Conservation (phyloP, 2,329 filamentous ascomycete genomes). For the Penicillium sp. region DNA sequence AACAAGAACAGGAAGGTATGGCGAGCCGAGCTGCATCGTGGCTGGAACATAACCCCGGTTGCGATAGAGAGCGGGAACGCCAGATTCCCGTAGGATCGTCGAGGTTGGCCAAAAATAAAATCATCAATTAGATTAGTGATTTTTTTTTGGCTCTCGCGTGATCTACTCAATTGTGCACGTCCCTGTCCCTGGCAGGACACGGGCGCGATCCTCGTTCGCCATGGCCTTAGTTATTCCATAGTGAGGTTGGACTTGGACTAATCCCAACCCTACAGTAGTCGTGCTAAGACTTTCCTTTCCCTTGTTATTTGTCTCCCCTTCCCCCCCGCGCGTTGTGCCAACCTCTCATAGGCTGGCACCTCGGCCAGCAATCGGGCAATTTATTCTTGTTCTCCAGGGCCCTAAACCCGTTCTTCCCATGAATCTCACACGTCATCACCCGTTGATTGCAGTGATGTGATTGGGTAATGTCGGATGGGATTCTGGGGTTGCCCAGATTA, state of each 20-base stretch:
- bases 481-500: not conserved
- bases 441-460: slow-evolving; percentile 2
- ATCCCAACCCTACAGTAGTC: not conserved
- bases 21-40: slow-evolving; percentile 14
- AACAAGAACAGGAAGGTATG: slow-evolving; percentile 17
- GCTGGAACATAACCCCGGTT: slow-evolving; percentile 11
- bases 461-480: not conserved
- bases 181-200: slow-evolving; percentile 21
- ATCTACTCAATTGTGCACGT: slow-evolving; percentile 20
- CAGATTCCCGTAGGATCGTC: slow-evolving; percentile 9
- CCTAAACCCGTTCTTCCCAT: not conserved
- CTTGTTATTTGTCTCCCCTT: not conserved
- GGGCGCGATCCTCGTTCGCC: not conserved
- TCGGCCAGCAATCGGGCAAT: not conserved
- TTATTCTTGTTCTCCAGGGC: slow-evolving; percentile 5
- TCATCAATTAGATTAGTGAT: slow-evolving; percentile 3
- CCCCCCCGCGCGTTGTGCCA: slow-evolving; percentile 5
- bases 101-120: not conserved
- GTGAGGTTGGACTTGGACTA: not conserved
- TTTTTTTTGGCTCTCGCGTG: slow-evolving; percentile 14
- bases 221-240: not conserved
- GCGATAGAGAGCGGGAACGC: slow-evolving; percentile 13
- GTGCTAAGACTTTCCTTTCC: not conserved
- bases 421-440: slow-evolving; percentile 18
- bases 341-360: slow-evolving; percentile 8